Evolutionary conservation across 2,329 filamentous ascomycete genomes (phyloP).

Genomic region (Mycocentrospora acerina): DNA sequence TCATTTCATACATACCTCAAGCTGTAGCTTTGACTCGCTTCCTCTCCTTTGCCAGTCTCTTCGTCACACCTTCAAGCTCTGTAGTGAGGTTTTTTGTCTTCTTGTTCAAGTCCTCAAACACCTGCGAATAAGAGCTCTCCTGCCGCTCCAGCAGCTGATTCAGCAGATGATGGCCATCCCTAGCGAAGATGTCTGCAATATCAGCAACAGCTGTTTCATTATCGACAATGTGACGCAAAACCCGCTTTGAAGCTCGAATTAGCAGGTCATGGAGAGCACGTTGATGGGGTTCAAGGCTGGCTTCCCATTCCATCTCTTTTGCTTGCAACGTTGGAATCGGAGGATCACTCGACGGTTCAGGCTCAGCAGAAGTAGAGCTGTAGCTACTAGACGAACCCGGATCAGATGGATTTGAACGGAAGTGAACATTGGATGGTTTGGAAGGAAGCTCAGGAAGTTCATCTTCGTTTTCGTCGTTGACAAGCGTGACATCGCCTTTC

Average conservation of each 20-base stretch:
- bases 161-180: slow-evolving; percentile 48
- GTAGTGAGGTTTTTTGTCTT: slow-evolving; percentile 24
- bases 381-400: slow-evolving; percentile 24
- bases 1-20: background rate
- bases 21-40: slow-evolving; percentile 1
- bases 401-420: slow-evolving; percentile 27
- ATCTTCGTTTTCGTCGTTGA: slow-evolving; percentile 3
- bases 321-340: slow-evolving; percentile 20
- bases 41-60: slow-evolving; percentile 11
- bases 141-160: slow-evolving; percentile 46
- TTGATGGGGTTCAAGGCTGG: slow-evolving; percentile 43
- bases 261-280: slow-evolving; percentile 42
- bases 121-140: slow-evolving; percentile 36
- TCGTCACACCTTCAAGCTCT: slow-evolving; percentile 15
- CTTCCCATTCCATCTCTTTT: slow-evolving; percentile 43
- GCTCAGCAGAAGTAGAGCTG: slow-evolving; percentile 29
- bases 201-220: slow-evolving; percentile 48
- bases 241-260: slow-evolving; percentile 44
- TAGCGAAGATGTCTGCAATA: slow-evolving; percentile 48
- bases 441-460: background rate
- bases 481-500: slow-evolving; percentile 12
- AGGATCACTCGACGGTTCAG: slow-evolving; percentile 17
- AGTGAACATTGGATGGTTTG: slow-evolving; percentile 9
- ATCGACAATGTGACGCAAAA: slow-evolving; percentile 50
- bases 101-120: slow-evolving; percentile 21